These are phyloP conservation scores for Candida sanyaensis DNA, from an alignment of 1,139 yeast species.

Conservation along the genomic window DNA sequence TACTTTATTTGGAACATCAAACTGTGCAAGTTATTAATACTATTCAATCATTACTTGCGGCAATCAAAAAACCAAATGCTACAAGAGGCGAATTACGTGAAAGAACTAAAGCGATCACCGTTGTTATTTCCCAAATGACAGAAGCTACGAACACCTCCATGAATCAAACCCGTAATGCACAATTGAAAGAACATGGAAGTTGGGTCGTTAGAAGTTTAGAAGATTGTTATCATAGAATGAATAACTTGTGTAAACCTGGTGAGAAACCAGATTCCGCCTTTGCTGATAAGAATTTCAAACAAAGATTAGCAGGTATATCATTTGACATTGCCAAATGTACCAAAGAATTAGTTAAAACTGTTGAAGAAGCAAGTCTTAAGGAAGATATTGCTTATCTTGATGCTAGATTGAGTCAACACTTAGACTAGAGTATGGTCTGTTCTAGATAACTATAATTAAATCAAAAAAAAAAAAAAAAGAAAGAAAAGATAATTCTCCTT, in stretches of 20 bases:
- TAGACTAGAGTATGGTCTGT: slow-evolving; percentile 21
- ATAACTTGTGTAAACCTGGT: slow-evolving; percentile 54
- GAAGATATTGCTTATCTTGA: slow-evolving; percentile 66
- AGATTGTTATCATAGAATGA: slow-evolving; percentile 84
- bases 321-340: slow-evolving; percentile 97
- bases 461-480: background rate
- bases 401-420: slow-evolving; percentile 41
- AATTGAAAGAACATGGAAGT: slow-evolving; percentile 84
- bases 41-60: slow-evolving; percentile 76
- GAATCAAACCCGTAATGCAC: slow-evolving; percentile 83
- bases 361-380: slow-evolving; percentile 88
- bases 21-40: slow-evolving; percentile 91
- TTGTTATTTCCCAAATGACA: slow-evolving; percentile 82
- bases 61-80: slow-evolving; percentile 75
- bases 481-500: background rate
- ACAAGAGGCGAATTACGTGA: slow-evolving; percentile 73
- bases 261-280: slow-evolving; percentile 59
- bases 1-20: slow-evolving; percentile 87
- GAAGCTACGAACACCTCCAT: slow-evolving; percentile 87
- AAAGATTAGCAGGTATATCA: slow-evolving; percentile 91
- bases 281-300: slow-evolving; percentile 90
- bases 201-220: slow-evolving; percentile 87
- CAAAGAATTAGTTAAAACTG: slow-evolving; percentile 91
- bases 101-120: slow-evolving; percentile 72
- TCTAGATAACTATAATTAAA: slow-evolving; percentile 9